phyloP scores from a whole-genome alignment of 2,329 filamentous ascomycete species.

The Cadophora sp. region DNA sequence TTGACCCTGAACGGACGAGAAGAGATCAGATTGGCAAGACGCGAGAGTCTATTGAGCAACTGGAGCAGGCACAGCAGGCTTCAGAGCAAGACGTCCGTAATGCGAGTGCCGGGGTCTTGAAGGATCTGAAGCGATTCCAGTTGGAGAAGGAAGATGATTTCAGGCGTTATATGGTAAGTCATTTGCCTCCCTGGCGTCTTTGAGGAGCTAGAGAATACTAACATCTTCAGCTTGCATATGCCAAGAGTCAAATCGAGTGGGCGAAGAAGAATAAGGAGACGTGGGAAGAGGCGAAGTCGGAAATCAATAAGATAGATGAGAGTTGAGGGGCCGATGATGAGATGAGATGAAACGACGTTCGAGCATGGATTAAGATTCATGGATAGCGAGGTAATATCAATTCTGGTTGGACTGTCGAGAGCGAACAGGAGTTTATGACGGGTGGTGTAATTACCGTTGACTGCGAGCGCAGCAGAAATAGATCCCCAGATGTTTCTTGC shows the following conservation, averaged over 20 bases:
- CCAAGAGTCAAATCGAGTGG: slow-evolving; percentile 76
- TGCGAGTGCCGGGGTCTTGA: slow-evolving; percentile 85
- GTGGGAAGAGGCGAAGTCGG: slow-evolving; percentile 75
- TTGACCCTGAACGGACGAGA: slow-evolving; percentile 91
- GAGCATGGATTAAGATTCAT: slow-evolving; percentile 19
- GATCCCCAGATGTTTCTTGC: slow-evolving; percentile 11
- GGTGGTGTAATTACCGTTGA: slow-evolving; percentile 30
- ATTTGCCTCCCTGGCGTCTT: neutral
- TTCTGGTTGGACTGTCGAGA: slow-evolving; percentile 16
- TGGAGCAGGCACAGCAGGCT: slow-evolving; percentile 89
- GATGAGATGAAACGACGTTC: slow-evolving; percentile 20
- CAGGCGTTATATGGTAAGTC: slow-evolving; percentile 92
- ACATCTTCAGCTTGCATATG: slow-evolving; percentile 69
- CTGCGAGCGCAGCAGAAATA: slow-evolving; percentile 33
- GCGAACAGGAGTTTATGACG: slow-evolving; percentile 29
- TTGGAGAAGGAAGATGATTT: slow-evolving; percentile 94
- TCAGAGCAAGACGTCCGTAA: slow-evolving; percentile 93
- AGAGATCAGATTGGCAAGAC: slow-evolving; percentile 97
- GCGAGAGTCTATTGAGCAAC: slow-evolving; percentile 80
- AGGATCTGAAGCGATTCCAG: slow-evolving; percentile 92
- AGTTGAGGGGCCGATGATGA: slow-evolving; percentile 38
- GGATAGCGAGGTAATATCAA: slow-evolving; percentile 31
- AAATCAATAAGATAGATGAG: slow-evolving; percentile 71
- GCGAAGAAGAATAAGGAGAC: slow-evolving; percentile 74
- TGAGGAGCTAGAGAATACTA: slow-evolving; percentile 30